These are phyloP conservation scores for Dissophora ornata DNA, from an alignment of 192 early-diverging fungal genomes.

Conservation along the genomic window DNA sequence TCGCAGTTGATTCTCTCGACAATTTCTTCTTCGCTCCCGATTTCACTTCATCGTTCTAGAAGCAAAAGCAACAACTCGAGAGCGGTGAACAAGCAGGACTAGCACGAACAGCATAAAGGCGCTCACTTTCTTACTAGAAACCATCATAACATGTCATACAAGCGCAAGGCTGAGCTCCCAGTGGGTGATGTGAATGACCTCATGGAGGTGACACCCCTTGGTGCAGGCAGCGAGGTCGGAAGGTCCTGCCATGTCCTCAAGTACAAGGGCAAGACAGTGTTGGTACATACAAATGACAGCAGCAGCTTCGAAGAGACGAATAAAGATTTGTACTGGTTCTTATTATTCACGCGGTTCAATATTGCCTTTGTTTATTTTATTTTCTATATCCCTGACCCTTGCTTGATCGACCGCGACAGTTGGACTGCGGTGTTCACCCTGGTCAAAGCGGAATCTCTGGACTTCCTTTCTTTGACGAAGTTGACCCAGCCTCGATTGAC, in stretches of 20 bases:
- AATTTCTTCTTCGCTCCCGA: too few species aligned
- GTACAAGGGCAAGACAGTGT: constrained; percentile 95
- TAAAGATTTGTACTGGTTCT: too few species aligned
- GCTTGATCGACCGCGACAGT: constrained; percentile 53
- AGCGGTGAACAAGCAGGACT: too few species aligned
- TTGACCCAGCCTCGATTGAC: constrained; percentile 91
- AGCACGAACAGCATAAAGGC: too few species aligned
- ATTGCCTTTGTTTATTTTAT: constrained; percentile 6
- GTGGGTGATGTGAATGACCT: constrained; percentile 83
- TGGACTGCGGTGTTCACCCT: constrained; percentile 97
- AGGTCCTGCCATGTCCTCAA: constrained; percentile 92
- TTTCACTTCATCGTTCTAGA: too few species aligned
- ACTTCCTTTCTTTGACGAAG: constrained; percentile 94
- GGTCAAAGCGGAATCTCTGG: constrained; percentile 90
- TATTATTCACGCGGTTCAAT: too few species aligned
- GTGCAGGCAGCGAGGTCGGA: constrained; percentile 98
- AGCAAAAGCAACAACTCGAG: too few species aligned
- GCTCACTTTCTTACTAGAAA: too few species aligned
- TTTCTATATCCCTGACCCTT: constrained; percentile 13
- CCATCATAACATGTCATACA: constrained; percentile 29
- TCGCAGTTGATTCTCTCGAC: neutral
- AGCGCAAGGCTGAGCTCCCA: constrained; percentile 60
- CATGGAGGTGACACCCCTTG: constrained; percentile 91
- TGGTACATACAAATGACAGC: constrained; percentile 65
- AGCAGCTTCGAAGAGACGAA: constrained; percentile 2